Conservation (phyloP, 1,284 basidiomycete genomes). For the Termitomyces sp. region DNA sequence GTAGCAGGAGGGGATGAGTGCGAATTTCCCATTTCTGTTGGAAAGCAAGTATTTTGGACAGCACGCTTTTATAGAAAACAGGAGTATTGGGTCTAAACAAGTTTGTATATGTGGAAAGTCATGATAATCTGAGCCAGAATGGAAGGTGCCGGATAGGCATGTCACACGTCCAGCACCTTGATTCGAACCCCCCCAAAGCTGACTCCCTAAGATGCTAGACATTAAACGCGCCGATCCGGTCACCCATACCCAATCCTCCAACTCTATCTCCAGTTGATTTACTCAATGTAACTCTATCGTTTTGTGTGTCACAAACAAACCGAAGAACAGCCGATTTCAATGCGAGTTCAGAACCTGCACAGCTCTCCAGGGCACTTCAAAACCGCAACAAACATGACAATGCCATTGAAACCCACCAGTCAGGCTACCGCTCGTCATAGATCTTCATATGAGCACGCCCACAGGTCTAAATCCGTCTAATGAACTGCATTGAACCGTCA, state of each 20-base stretch:
- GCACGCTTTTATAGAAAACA: constrained; percentile 18
- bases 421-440: background rate
- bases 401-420: background rate
- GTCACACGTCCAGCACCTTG: constrained; percentile 16
- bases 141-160: constrained; percentile 13
- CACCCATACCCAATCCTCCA: constrained; percentile 10
- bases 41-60: background rate
- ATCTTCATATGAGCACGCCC: background rate
- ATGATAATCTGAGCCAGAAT: constrained; percentile 9
- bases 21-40: constrained; percentile 38
- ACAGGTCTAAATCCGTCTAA: background rate
- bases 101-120: constrained; percentile 11
- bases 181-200: constrained; percentile 9
- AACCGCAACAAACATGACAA: background rate
- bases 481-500: background rate
- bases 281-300: background rate
- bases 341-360: background rate
- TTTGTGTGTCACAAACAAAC: constrained; percentile 15
- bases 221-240: constrained; percentile 11
- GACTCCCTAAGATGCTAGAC: background rate
- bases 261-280: constrained; percentile 1
- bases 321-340: constrained; percentile 7
- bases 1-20: constrained; percentile 25
- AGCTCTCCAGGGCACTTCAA: background rate
- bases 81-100: constrained; percentile 9